Evolutionary conservation across 139 green algal species (phyloP), one percentile per base, ranked within the genome.

Genomic region (Nannochloris sp.): DNA sequence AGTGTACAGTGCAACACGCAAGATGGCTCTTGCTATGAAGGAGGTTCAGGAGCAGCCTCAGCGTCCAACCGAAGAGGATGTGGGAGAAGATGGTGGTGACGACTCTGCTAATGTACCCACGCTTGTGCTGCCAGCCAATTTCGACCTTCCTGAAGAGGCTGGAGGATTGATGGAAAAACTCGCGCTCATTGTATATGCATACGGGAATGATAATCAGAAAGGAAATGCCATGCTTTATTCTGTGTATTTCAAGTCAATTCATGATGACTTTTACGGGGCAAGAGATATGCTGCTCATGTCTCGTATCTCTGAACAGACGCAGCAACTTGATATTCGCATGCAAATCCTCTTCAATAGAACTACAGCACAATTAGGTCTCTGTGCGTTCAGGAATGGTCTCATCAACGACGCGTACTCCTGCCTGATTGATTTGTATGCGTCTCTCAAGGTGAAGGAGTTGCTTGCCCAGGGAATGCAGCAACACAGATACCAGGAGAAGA

Each of bases 181-280:
- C 21, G 71, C 82, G 19, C 27, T 36, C 4, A 51, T 67, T 29
- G 90, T 98, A 60, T 98, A 95, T 75, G 62, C 72, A 21, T 68
- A 92, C 40, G 94, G 91, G 15, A 93, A 97, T 57, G 94, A 99
- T 79, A 88, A 94, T 67, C 87, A 85, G 68, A 99, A 98, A 79
- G 92, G 92, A 15, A 86, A 94, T 43, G 87, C 89, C 23, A 92
- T 97, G 83, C 80, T 99, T 62, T 96, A 88, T 82, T 76, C 82
- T 64, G 95, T 97, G 65, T 99, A 94, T 82, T 85, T 93, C 73
- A 73, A 60, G 21, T 84, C 76, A 62, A 87, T 97, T 66, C 82
- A 88, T 62, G 89, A 89, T 54, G 76, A 97, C 63, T 98, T 96
- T 66, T 87, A 95, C 75, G 81, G 58, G 10, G 93, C 86, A 7